Conservation (phyloP, 495 filamentous ascomycete species). For the Trichoderma gamsii region DNA sequence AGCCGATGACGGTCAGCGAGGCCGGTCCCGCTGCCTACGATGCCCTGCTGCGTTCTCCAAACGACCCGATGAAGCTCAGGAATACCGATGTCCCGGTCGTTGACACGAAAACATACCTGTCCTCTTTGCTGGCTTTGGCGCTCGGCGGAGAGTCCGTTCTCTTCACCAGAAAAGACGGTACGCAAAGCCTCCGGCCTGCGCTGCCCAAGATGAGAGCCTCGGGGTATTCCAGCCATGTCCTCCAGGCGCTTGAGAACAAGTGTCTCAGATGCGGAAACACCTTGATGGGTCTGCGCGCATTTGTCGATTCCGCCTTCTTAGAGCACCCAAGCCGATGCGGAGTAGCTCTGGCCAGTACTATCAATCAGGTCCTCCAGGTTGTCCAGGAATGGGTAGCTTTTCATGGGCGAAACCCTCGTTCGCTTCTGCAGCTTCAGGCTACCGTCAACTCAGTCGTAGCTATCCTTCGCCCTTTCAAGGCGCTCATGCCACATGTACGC, state of each 20-base stretch:
- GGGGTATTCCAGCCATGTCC: constrained; percentile 55
- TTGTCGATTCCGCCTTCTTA: constrained; percentile 44
- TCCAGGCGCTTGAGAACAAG: constrained; percentile 51
- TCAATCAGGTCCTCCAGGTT: constrained; percentile 48
- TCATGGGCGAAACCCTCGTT: constrained; percentile 36
- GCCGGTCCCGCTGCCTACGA: constrained; percentile 69
- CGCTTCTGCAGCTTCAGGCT: constrained; percentile 62
- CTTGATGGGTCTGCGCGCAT: constrained; percentile 47
- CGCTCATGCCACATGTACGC: constrained; percentile 51
- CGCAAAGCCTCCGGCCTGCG: constrained; percentile 51
- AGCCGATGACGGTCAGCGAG: constrained; percentile 68
- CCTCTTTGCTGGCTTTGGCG: constrained; percentile 63
- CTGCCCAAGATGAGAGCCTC: constrained; percentile 55
- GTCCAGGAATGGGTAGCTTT: constrained; percentile 51
- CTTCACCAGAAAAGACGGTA: constrained; percentile 60
- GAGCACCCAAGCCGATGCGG: constrained; percentile 40
- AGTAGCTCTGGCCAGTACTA: constrained; percentile 56
- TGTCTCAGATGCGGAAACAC: constrained; percentile 57
- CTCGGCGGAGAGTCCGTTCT: constrained; percentile 77
- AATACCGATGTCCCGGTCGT: constrained; percentile 30
- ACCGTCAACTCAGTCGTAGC: constrained; percentile 58
- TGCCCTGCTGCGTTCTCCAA: constrained; percentile 45
- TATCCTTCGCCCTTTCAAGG: constrained; percentile 55
- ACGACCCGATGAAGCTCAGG: constrained; percentile 26
- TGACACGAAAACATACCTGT: constrained; percentile 45